Evolutionary conservation across 2,329 filamentous ascomycete genomes (phyloP), one percentile per base, ranked within the genome.

Genomic region (Trichoderma koningiopsis): DNA sequence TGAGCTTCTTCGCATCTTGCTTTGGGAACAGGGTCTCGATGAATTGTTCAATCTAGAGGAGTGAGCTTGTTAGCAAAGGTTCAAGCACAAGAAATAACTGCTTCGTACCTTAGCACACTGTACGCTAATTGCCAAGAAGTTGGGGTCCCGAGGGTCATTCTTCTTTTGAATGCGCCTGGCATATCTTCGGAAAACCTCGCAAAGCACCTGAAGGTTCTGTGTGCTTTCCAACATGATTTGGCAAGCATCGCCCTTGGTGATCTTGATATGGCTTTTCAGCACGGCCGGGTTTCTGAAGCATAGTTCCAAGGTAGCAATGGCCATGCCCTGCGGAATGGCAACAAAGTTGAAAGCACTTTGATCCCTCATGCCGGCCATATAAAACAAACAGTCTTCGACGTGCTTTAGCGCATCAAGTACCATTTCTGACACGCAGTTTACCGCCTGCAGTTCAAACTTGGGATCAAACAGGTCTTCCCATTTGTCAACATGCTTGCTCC

Each of bases 271-370:
- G 72, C 87, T 89, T 78, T 95, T 82, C 78, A 97, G 96, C 69
- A 99, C 89, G 70, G 85, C 86, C 27, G 92, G 92, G 81, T 99
- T 99, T 76, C 92, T 91, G 88, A 98, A 99, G 75, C 95, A 92
- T 22, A 93, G 84, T 74, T 97, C 94, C 53, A 98, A 83, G 0
- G 95, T 98, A 10, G 96, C 95, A 79, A 99, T 97, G 65, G 95
- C 96, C 96, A 99, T 99, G 72, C 90, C 86, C 81, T 99, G 96
- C 2, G 96, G 96, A 72, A 99, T 99, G 68, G 95, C 95, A 59
- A 94, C 94, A 80, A 99, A 99, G 86, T 99, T 99, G 88, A 99
- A 99, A 31, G 97, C 93, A 78, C 93, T 97, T 83, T 99, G 96
- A 78, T 99, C 96, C 73, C 91, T 91, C 72, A 99, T 89, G 58